Evolutionary conservation across 2,329 filamentous ascomycete genomes (phyloP).

Genomic region (Colletotrichum eremochloae): DNA sequence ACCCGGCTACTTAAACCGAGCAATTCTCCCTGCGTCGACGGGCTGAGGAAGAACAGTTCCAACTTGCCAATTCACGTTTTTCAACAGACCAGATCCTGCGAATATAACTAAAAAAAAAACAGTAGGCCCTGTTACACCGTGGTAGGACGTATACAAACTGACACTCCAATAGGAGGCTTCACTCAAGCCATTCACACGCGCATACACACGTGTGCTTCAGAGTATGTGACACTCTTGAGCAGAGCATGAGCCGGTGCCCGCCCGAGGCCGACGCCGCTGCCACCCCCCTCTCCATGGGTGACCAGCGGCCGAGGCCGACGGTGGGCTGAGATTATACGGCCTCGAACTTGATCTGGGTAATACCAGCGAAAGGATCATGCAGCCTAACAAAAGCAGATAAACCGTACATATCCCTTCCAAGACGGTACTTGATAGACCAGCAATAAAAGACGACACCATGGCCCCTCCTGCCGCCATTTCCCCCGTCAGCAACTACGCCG

Average conservation of each 20-base stretch:
- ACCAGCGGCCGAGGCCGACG: conserved; percentile 49
- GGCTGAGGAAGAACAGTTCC: too few species aligned
- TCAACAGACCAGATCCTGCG: not conserved
- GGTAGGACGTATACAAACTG: conserved; percentile 21
- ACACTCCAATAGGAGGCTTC: conserved; percentile 31
- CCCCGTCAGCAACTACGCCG: conserved; percentile 60
- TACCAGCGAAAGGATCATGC: conserved; percentile 99
- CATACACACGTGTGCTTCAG: not conserved
- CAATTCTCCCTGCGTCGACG: not conserved
- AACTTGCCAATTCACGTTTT: not conserved
- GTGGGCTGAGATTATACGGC: conserved; percentile 88
- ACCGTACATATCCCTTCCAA: too few species aligned
- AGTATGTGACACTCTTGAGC: conserved; percentile 36
- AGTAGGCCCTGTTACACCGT: conserved; percentile 28
- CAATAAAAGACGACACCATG: conserved; percentile 69
- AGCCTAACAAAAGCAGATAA: conserved; percentile 38
- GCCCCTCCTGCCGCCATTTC: conserved; percentile 81
- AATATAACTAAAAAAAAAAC: conserved; percentile 2
- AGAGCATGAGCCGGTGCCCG: conserved; percentile 74
- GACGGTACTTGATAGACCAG: not conserved
- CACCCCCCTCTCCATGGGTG: conserved; percentile 27
- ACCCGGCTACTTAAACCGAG: conserved; percentile 22
- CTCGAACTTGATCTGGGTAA: conserved; percentile 97
- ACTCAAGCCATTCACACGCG: not conserved
- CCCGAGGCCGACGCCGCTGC: conserved; percentile 42